Evolutionary conservation across 2,329 filamentous ascomycete genomes (phyloP), one percentile per base, ranked within the genome.

Genomic region (Ceratocystis smalleyi): DNA sequence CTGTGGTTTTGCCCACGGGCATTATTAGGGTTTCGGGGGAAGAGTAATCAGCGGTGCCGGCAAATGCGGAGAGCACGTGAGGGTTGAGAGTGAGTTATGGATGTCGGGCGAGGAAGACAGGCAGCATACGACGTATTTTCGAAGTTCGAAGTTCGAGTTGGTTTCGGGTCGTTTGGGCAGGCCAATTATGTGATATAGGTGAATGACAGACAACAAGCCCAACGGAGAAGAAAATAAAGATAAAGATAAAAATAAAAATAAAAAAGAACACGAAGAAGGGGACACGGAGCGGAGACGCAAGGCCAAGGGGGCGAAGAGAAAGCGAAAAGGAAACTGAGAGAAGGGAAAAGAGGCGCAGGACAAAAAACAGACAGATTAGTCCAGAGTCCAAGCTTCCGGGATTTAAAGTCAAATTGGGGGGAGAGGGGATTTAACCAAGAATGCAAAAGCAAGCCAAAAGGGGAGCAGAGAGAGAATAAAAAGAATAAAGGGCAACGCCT

Each of bases 1-100:
- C 64, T 35, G 43, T 27, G 30, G 35, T 63, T 54, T 66, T 66
- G 64, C 61, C 64, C 35, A 63, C 55, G 43, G 64, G 64, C 57
- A 64, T 63, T 61, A 55, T 55, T 54, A 43, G 40, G 62, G 43
- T 5, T n/a, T 24, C 40, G 35, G 59, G 12, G 40, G 32, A 19
- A 45, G 10, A 22, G 12, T 54, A 24, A 27, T 59, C 24, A 22
- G 47, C 43, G 40, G 47, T 22, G 47, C 27, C 24, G 45, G 61
- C 12, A 17, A 12, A 49, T 43, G 40, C 17, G 27, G 45, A 19
- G 19, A 61, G 40, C 8, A 19, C 3, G 43, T 24, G 45, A 51
- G 43, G 32, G 24, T 19, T 51, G 32, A 19, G 43, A 40, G 24
- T 22, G 30, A 7, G 49, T 6, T 22, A 15, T 22, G 24, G 17